Base-by-base conservation (phyloP, 2,329 filamentous ascomycete species). In the Stagonosporopsis chrysanthemi region DNA sequence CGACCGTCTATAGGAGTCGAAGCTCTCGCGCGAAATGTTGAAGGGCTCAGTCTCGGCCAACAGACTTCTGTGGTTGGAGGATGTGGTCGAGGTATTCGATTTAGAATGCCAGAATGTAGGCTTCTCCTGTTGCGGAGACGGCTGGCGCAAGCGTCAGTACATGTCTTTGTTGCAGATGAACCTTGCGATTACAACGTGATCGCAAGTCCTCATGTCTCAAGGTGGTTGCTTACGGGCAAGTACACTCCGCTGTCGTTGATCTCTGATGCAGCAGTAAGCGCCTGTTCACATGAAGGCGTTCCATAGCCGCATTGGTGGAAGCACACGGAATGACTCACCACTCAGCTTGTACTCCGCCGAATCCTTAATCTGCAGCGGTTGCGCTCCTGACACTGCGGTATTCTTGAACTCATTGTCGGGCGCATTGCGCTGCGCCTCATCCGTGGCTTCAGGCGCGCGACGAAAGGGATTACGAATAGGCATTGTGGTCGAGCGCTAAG, bases 171-270 rank as follows among this genome's bases (percentile, higher is more conserved):
- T n/a, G 33, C 29, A 39, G 36, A 19, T 31, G 22, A 26, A 28
- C 3, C 15, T 26, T 11, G 40, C 42, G 24, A 42, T 54, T 42
- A 51, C 55, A 43, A 39, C 50, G 56, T 43, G 33, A 38, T 26
- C 12, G 26, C 38, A 17, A 29, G n/a, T 29, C 43, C 50, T 41
- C 38, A 36, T n/a, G 41, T 48, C 24, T 22, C 14, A 6, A 17
- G 31, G 39, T 58, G 43, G 38, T 28, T 35, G 69, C 86, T 78
- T 87, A 95, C 92, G 68, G 94, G 94, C 66, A 98, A 86, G 79
- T 96, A 98, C 61, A 97, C 90, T 65, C 94, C 94, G 76, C 90
- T 96, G 78, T 96, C 93, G 74, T 96, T 96, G 76, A 98, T 95
- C 64, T 97, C 94, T 97, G 75, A 67, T 42, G 61, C 49, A 33